phyloP scores from a whole-genome alignment of 2,329 filamentous ascomycete genomes.

The Trichoderma sp. region DNA sequence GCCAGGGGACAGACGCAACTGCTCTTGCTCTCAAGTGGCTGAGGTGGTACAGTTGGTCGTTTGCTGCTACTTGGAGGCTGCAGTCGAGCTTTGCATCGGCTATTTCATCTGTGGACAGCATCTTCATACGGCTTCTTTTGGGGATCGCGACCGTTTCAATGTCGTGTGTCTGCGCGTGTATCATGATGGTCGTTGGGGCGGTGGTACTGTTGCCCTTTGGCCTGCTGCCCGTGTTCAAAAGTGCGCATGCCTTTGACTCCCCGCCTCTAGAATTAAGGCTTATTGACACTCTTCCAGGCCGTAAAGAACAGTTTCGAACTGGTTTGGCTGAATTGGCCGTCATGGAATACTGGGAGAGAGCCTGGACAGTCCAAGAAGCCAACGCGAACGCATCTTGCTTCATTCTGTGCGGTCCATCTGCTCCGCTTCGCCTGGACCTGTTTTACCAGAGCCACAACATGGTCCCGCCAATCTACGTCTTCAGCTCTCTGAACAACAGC shows the following conservation, averaged over 20 bases:
- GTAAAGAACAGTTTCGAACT: background rate
- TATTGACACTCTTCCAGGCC: background rate
- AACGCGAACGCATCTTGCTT: background rate
- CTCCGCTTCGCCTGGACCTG: background rate
- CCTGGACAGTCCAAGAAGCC: conserved; percentile 15
- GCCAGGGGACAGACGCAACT: background rate
- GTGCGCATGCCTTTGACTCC: background rate
- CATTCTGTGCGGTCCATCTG: conserved; percentile 9
- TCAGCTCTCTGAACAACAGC: conserved; percentile 3
- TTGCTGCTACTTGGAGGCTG: background rate
- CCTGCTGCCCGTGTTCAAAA: background rate
- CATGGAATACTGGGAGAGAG: conserved; percentile 15
- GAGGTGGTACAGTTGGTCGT: background rate
- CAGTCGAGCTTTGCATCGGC: background rate
- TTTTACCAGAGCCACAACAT: conserved; percentile 9
- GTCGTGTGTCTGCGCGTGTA: background rate
- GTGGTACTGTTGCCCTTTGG: conserved; percentile 1
- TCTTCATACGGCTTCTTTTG: background rate
- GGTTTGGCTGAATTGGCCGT: conserved; percentile 4
- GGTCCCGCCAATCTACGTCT: conserved; percentile 2
- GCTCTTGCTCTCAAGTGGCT: background rate
- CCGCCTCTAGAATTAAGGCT: background rate
- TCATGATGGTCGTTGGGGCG: background rate
- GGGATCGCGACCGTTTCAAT: background rate
- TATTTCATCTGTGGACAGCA: background rate